phyloP scores from a whole-genome alignment of 495 filamentous ascomycete genomes.

The Penicillium cosmopolitanum region DNA sequence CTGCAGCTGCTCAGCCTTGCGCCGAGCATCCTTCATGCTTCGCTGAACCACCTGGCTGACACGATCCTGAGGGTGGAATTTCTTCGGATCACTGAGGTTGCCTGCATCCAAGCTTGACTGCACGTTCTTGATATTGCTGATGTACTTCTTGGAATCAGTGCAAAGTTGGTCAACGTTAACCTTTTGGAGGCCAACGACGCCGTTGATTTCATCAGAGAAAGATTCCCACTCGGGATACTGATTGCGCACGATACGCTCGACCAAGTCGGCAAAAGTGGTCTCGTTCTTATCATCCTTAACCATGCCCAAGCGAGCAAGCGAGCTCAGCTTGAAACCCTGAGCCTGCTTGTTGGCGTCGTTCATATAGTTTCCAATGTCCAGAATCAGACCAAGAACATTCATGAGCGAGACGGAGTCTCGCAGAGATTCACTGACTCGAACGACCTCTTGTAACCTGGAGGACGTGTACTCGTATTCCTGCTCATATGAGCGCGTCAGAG shows the following conservation, averaged over 20 bases:
- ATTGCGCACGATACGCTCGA: constrained; percentile 95
- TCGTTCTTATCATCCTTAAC: constrained; percentile 99
- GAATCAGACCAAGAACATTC: constrained; percentile 92
- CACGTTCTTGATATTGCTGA: constrained; percentile 91
- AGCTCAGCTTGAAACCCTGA: constrained; percentile 95
- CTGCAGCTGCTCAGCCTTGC: constrained; percentile 95
- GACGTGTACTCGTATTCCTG: constrained; percentile 90
- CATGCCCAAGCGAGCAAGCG: constrained; percentile 92
- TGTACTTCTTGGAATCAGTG: constrained; percentile 88
- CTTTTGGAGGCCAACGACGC: constrained; percentile 84
- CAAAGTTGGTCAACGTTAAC: constrained; percentile 93
- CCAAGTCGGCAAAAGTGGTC: constrained; percentile 90
- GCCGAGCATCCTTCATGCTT: constrained; percentile 92
- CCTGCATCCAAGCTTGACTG: constrained; percentile 90
- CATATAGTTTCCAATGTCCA: constrained; percentile 99
- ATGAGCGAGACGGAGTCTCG: constrained; percentile 89
- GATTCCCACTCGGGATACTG: constrained; percentile 96
- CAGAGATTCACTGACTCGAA: constrained; percentile 83
- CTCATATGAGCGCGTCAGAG: constrained; percentile 84
- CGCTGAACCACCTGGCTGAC: constrained; percentile 89
- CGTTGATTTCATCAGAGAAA: constrained; percentile 82
- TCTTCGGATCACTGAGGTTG: constrained; percentile 94
- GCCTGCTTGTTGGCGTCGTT: constrained; percentile 99
- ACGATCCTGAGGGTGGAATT: constrained; percentile 96
- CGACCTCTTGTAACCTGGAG: constrained; percentile 77